Evolutionary conservation across 352 stramenopile species (phyloP).

Genomic region (Phytopythium mirpurense): DNA sequence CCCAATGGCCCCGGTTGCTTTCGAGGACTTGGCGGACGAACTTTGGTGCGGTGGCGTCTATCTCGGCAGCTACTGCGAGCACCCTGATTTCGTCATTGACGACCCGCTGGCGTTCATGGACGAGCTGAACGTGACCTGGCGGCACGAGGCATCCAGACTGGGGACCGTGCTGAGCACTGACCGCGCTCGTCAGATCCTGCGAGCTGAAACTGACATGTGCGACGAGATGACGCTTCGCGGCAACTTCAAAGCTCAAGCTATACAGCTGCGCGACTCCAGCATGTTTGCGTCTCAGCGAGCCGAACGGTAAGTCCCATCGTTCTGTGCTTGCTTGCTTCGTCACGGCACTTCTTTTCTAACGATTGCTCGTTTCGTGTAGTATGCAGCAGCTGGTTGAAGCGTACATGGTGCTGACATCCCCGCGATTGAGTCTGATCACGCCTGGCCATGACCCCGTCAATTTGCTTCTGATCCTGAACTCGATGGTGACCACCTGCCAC

Average conservation of each 20-base stretch:
- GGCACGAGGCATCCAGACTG: slow-evolving; percentile 48
- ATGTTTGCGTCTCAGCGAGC: slow-evolving; percentile 23
- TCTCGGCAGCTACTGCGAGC: slow-evolving; percentile 88
- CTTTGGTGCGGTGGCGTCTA: slow-evolving; percentile 94
- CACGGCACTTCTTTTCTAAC: background rate
- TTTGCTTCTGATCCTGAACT: slow-evolving; percentile 56
- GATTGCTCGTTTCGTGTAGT: slow-evolving; percentile 12
- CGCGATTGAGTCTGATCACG: slow-evolving; percentile 58
- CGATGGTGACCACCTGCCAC: slow-evolving; percentile 62
- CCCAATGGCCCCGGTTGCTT: slow-evolving; percentile 89
- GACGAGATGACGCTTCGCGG: slow-evolving; percentile 29
- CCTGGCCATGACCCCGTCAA: slow-evolving; percentile 68
- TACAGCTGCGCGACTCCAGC: slow-evolving; percentile 24
- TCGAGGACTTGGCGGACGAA: slow-evolving; percentile 86
- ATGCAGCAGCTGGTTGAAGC: slow-evolving; percentile 49
- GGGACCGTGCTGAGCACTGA: slow-evolving; percentile 19
- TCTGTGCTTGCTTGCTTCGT: background rate
- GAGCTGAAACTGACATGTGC: slow-evolving; percentile 15
- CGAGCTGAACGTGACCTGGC: slow-evolving; percentile 74
- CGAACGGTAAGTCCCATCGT: slow-evolving; percentile 26
- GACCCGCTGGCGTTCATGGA: slow-evolving; percentile 87
- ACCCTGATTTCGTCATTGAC: slow-evolving; percentile 72
- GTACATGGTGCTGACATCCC: slow-evolving; percentile 62
- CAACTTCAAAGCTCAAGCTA: slow-evolving; percentile 50
- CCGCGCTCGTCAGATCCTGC: slow-evolving; percentile 41